These are phyloP conservation scores for Citrus reticulata DNA, from an alignment of 345 rosid genomes.

Conservation along the genomic window DNA sequence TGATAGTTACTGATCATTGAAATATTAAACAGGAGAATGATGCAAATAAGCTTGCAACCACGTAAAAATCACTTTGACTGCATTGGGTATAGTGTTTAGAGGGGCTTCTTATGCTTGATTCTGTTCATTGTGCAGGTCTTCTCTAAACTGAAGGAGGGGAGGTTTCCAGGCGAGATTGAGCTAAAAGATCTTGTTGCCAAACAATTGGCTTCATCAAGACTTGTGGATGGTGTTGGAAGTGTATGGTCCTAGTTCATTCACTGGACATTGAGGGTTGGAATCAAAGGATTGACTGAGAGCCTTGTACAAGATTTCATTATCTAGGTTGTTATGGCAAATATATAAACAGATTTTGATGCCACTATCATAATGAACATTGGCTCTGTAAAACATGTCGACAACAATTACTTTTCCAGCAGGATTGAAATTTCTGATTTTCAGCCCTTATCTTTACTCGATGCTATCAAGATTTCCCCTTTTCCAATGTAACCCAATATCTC, in stretches of 20 bases:
- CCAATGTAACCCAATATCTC: background rate
- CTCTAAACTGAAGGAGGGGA: constrained; percentile 75
- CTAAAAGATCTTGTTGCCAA: constrained; percentile 60
- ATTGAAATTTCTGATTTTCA: background rate
- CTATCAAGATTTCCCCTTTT: background rate
- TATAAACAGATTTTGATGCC: background rate
- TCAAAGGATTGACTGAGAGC: background rate
- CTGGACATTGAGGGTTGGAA: background rate
- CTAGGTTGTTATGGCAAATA: background rate
- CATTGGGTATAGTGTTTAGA: background rate
- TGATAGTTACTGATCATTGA: background rate
- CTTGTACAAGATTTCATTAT: background rate
- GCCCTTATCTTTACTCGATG: background rate
- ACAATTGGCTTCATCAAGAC: constrained; percentile 36
- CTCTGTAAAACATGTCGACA: background rate
- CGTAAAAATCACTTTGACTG: background rate
- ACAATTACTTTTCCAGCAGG: background rate
- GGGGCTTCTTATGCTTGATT: background rate
- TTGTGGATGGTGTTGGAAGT: constrained; percentile 24
- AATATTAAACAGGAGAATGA: background rate
- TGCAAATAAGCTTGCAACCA: background rate
- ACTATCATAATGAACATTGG: background rate
- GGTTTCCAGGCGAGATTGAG: constrained; percentile 89
- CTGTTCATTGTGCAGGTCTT: constrained; percentile 44
- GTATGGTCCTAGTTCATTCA: constrained; percentile 12